Base-by-base conservation (phyloP, 768 basidiomycete species). In the Termitomyces sp. region DNA sequence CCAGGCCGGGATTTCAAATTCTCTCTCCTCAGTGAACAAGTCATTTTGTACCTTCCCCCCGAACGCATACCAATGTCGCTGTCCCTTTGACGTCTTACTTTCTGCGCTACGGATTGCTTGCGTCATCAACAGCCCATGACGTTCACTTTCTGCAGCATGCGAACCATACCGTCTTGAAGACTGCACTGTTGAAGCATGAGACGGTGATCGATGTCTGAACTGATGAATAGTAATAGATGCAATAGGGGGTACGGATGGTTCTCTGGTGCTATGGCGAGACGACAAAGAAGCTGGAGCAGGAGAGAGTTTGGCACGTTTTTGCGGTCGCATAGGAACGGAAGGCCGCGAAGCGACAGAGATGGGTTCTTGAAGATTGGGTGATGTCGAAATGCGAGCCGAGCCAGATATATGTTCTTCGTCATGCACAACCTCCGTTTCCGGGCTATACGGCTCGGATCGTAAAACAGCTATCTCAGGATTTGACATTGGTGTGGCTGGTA, bases 1-100 rank as follows among this genome's bases (percentile, higher is more conserved):
- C 86, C 85, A 88, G 20, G 71, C 62, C 0, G 89, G 88, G 42
- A 86, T 71, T 65, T 81, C 78, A 66, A 82, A 90, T 47, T 88
- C 86, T 62, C 72, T 76, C 36, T 74, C 61, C 57, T 81, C 78
- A 61, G 80, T 79, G 42, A 63, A 60, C 11, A 85, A 61, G 40
- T 77, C 80, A 1, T 69, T 66, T 5, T 83, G 83, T n/a, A 88
- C 74, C 63, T 83, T 80, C 47, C 77, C 74, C 0, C 89, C 88
- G 67, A 89, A 91, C 9, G 87, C 84, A 15, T 76, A 79, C 46
- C 81, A 72, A 63, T 83, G 79, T 60, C 87, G 77, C 63, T 80
- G 78, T 11, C 83, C 79, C 68, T 82, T 81, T 58, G 84, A 74
- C 29, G 77, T 73, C 20, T 74, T 75, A 14, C 78, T 79, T 47